Percentiles rank a stretch among this genome's conserved stretches.
Conservation (phyloP, 371 early-diverging fungal genomes). For the Mortierella sp. region DNA sequence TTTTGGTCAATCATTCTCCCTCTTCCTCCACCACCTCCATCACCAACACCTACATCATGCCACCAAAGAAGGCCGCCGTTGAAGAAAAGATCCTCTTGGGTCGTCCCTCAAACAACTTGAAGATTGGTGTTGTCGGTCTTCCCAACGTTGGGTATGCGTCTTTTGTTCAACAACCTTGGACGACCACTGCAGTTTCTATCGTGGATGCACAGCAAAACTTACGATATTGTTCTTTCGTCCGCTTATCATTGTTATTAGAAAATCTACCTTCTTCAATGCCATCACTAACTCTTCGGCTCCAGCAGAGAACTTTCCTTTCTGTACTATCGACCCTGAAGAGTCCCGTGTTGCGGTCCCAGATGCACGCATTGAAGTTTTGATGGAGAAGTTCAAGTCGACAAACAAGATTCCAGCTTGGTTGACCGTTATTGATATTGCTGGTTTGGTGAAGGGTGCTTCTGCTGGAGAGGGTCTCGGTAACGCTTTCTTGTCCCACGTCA, state of each 20-base stretch:
- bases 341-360: slow-evolving; percentile 88
- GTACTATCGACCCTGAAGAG: slow-evolving; percentile 86
- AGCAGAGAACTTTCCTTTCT: slow-evolving; percentile 84
- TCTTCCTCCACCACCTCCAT: slow-evolving; percentile 8
- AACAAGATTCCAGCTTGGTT: slow-evolving; percentile 75
- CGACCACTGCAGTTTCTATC: neutral
- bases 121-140: slow-evolving; percentile 95
- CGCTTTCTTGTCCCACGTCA: slow-evolving; percentile 91
- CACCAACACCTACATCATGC: slow-evolving; percentile 54
- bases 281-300: slow-evolving; percentile 88
- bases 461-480: slow-evolving; percentile 92
- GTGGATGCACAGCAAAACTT: neutral
- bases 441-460: slow-evolving; percentile 91
- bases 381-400: slow-evolving; percentile 76
- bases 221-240: neutral
- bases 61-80: slow-evolving; percentile 85
- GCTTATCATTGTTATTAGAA: slow-evolving; percentile 59
- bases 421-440: slow-evolving; percentile 95
- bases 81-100: slow-evolving; percentile 92
- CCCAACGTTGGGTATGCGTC: slow-evolving; percentile 91
- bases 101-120: slow-evolving; percentile 92
- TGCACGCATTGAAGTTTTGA: slow-evolving; percentile 79
- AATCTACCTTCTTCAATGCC: slow-evolving; percentile 92
- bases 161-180: neutral
- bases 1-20: slow-evolving; percentile 17